Base-by-base conservation (phyloP, 257 asterid species). In the Henckelia pumila region DNA sequence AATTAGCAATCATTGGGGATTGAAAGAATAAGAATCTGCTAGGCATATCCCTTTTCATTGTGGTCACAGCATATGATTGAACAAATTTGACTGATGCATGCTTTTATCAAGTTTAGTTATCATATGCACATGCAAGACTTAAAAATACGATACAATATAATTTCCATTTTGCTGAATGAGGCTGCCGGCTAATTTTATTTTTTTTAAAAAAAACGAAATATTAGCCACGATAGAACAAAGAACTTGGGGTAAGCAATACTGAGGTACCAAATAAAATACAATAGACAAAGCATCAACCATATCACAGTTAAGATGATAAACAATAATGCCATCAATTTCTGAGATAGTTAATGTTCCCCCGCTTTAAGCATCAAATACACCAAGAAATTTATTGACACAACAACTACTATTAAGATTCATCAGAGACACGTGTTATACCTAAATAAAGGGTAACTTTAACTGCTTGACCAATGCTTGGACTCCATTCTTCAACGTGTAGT, bases 401-500 rank as follows among this genome's bases (percentile, higher is more conserved):
- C 61, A 30, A 24, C 19, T 16, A 40, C 16, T 8, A 28, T 57
- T 28, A 23, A 73, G 69, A 76, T 11, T 50, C 66, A 44, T 50
- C 50, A 40, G 6, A 40, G 50, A 32, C 22, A 61, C 32, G 25
- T 22, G 8, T 0, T 60, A 67, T 78, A 90, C 99, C 99, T 82
- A 93, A 73, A n/a, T 69, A 75, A 25, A 74, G 28, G 63, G 84
- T 60, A 52, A 88, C 83, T 49, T 75, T 74, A 37, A 85, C 81
- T 50, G 71, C 86, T 75, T 90, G 90, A 63, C 75, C 76, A 33
- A 85, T 74, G 69, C 69, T 83, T 7, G 85, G 95, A 59, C 66
- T 82, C 86, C 92, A 86, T 80, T 90, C 97, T 66, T 93, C 92
- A 59, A 86, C 82, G 17, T 93, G 99, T 66, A 93, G 81, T 57